Conservation (phyloP, 208 protist genomes). For the Trypanosoma cruzi region DNA sequence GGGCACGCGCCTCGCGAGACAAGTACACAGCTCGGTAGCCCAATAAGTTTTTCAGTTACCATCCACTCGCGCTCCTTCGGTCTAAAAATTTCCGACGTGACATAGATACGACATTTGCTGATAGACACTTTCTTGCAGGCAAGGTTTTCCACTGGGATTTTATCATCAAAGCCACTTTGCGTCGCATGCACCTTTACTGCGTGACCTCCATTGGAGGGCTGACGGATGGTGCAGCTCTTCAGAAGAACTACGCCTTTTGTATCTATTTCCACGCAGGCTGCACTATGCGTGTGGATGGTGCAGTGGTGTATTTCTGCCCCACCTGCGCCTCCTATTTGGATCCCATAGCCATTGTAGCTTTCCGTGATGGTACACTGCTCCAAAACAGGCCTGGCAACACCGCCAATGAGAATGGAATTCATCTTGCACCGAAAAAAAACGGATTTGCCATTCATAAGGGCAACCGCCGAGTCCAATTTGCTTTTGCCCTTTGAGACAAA, state of each 20-base stretch:
- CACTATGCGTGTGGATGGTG: conserved; percentile 59
- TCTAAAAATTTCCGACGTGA: conserved; percentile 30
- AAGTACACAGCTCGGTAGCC: conserved; percentile 59
- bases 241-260: conserved; percentile 70
- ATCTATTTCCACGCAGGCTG: conserved; percentile 69
- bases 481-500: conserved; percentile 62
- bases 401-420: conserved; percentile 66
- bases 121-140: conserved; percentile 64
- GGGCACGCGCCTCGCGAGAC: conserved; percentile 71
- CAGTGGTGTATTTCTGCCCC: conserved; percentile 54
- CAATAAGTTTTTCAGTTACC: conserved; percentile 16
- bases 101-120: conserved; percentile 62
- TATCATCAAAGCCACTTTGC: conserved; percentile 33
- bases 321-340: conserved; percentile 61
- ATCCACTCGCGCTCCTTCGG: conserved; percentile 27
- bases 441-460: conserved; percentile 52
- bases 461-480: conserved; percentile 64
- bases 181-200: conserved; percentile 49
- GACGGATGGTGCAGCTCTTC: conserved; percentile 59
- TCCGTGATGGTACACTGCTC: conserved; percentile 73
- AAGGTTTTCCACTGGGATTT: conserved; percentile 19
- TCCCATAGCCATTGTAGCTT: conserved; percentile 68
- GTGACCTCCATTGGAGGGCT: conserved; percentile 52
- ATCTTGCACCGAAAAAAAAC: conserved; percentile 68
- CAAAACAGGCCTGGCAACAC: conserved; percentile 40